Percentiles rank a stretch among this genome's conserved stretches.
phyloP scores from a whole-genome alignment of 129 eudicot species.

The Pseudognaphalium luteoalbum region DNA sequence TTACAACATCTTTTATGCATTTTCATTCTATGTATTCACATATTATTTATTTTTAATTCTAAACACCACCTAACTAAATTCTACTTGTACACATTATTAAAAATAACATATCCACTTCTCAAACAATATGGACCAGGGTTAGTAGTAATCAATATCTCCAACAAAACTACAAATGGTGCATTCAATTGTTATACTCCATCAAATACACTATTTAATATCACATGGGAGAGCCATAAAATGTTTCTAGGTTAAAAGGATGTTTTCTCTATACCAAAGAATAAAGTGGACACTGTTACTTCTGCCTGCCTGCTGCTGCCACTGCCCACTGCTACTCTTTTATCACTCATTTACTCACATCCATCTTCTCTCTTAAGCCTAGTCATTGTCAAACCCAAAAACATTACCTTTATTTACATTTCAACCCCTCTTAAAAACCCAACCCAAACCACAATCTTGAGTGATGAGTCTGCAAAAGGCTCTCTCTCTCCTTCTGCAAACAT shows the following conservation, averaged over 20 bases:
- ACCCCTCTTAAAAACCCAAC: background rate
- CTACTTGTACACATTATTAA: no score
- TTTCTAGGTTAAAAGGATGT: slow-evolving; percentile 28
- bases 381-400: slow-evolving; percentile 32
- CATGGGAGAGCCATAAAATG: slow-evolving; percentile 25
- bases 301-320: slow-evolving; percentile 11
- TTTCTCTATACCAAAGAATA: slow-evolving; percentile 22
- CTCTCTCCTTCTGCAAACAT: slow-evolving; percentile 43
- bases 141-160: no score
- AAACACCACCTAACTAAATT: no score
- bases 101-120: no score
- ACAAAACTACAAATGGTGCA: no score
- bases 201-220: background rate
- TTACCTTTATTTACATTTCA: background rate
- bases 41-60: no score
- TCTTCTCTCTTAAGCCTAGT: slow-evolving; percentile 36
- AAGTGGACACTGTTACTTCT: slow-evolving; percentile 32
- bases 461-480: slow-evolving; percentile 36
- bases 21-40: no score
- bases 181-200: no score
- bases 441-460: slow-evolving; percentile 18
- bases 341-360: slow-evolving; percentile 43
- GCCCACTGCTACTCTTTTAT: slow-evolving; percentile 19
- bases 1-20: no score
- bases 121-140: no score